These are phyloP conservation scores for Phialophora tarda DNA, from an alignment of 2,329 filamentous ascomycete genomes.

Conservation along the genomic window DNA sequence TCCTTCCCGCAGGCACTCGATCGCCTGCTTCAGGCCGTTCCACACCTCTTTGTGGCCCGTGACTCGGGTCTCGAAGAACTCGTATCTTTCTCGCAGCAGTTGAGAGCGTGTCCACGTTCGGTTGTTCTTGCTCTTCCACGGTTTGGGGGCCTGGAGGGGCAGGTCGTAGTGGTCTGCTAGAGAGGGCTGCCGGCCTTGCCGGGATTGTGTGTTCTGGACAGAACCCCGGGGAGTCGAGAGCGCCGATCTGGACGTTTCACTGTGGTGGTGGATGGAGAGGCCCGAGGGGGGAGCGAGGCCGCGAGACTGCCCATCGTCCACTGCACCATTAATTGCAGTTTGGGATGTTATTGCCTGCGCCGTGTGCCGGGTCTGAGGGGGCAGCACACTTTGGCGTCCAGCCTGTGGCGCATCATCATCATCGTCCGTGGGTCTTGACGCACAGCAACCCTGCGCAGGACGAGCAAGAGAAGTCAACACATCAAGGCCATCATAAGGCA, in stretches of 20 bases:
- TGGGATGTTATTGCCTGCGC: constrained; percentile 36
- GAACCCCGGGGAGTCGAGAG: constrained; percentile 30
- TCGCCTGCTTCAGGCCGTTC: constrained; percentile 72
- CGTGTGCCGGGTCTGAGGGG: constrained; percentile 31
- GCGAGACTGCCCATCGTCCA: constrained; percentile 27
- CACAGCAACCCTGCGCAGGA: constrained; percentile 37
- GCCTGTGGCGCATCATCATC: constrained; percentile 20
- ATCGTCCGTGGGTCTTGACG: constrained; percentile 35
- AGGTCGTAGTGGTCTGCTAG: constrained; percentile 69
- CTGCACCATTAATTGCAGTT: constrained; percentile 35
- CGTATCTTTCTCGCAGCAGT: constrained; percentile 72
- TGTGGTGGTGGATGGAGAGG: constrained; percentile 30
- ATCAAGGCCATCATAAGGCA: not conserved
- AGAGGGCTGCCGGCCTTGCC: constrained; percentile 39
- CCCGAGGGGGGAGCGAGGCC: constrained; percentile 28
- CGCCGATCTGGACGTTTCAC: constrained; percentile 31
- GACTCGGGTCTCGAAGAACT: constrained; percentile 90
- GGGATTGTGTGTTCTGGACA: constrained; percentile 16
- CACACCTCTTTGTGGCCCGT: constrained; percentile 79
- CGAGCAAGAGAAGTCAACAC: constrained; percentile 11
- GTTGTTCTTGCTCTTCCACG: constrained; percentile 66
- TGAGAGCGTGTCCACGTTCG: constrained; percentile 72
- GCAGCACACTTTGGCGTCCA: constrained; percentile 18
- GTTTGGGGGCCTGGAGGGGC: constrained; percentile 66
- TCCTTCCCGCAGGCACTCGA: constrained; percentile 70